These are phyloP conservation scores for Colletotrichum trifolii DNA, from an alignment of 2,329 filamentous ascomycete genomes.

Conservation along the genomic window DNA sequence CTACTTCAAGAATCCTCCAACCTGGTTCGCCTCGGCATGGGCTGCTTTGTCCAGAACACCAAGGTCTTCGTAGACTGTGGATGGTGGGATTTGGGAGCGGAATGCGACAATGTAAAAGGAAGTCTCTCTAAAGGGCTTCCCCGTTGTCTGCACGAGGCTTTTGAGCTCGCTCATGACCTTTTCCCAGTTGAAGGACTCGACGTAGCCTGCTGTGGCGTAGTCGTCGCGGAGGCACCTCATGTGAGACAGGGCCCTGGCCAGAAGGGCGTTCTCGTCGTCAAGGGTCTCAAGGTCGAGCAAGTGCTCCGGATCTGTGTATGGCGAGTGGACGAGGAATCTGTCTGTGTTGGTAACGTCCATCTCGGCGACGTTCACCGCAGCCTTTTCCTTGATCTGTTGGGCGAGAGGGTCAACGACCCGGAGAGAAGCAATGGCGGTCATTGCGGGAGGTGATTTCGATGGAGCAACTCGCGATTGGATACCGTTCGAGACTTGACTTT, in stretches of 20 bases:
- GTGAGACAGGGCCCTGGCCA: slow-evolving; percentile 76
- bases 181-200: slow-evolving; percentile 81
- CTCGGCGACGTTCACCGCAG: slow-evolving; percentile 23
- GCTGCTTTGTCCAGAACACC: slow-evolving; percentile 80
- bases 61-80: slow-evolving; percentile 71
- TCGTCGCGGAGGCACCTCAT: slow-evolving; percentile 72
- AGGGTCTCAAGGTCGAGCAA: slow-evolving; percentile 78
- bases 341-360: slow-evolving; percentile 30
- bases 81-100: slow-evolving; percentile 76
- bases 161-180: slow-evolving; percentile 70
- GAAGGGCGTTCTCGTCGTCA: slow-evolving; percentile 71
- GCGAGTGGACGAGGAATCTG: slow-evolving; percentile 73
- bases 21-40: slow-evolving; percentile 81
- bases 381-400: slow-evolving; percentile 25
- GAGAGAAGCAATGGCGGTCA: slow-evolving; percentile 29
- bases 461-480: no score
- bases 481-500: no score
- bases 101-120: slow-evolving; percentile 89
- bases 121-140: slow-evolving; percentile 68
- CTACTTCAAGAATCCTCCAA: slow-evolving; percentile 82
- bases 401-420: slow-evolving; percentile 24
- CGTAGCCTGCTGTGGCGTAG: slow-evolving; percentile 82
- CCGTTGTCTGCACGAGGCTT: slow-evolving; percentile 57
- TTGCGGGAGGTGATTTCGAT: not conserved
- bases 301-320: slow-evolving; percentile 78